These are phyloP conservation scores for Haematococcus sp. DNA, from an alignment of 139 green algal genomes.

Conservation along the genomic window DNA sequence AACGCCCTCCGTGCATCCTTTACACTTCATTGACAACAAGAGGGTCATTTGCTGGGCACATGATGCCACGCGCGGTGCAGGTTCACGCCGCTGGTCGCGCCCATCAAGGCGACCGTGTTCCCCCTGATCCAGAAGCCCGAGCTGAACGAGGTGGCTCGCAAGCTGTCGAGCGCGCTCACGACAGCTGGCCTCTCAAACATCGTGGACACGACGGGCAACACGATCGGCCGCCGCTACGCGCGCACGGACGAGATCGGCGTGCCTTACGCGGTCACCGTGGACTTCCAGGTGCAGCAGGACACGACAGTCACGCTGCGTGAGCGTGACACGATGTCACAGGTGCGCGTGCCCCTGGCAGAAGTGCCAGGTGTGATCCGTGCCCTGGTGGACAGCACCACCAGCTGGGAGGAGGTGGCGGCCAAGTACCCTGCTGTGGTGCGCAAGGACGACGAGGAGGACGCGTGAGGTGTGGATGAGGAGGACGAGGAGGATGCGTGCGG, in stretches of 20 bases:
- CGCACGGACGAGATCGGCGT: conserved; percentile 93
- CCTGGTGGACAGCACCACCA: conserved; percentile 58
- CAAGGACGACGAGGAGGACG: conserved; percentile 9
- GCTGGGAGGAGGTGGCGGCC: conserved; percentile 69
- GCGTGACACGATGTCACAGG: conserved; percentile 85
- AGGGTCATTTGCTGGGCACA: too few relatives aligned
- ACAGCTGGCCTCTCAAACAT: conserved; percentile 77
- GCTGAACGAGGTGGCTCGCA: conserved; percentile 59
- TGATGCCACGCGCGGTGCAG: too few relatives aligned
- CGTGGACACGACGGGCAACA: conserved; percentile 85
- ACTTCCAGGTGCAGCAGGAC: conserved; percentile 78
- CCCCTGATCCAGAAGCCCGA: conserved; percentile 60
- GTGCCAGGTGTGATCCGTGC: conserved; percentile 64
- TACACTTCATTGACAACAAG: too few relatives aligned
- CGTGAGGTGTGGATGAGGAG: too few relatives aligned
- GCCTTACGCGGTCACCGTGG: conserved; percentile 95
- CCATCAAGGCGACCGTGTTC: conserved; percentile 96
- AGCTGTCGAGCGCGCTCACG: conserved; percentile 59
- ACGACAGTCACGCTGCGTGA: conserved; percentile 91
- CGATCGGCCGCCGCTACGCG: conserved; percentile 85
- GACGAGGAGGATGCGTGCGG: too few relatives aligned
- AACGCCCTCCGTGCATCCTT: too few relatives aligned
- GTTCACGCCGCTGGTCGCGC: conserved; percentile 91
- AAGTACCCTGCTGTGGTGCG: conserved; percentile 73
- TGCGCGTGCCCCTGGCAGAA: conserved; percentile 71